Base-by-base conservation (phyloP, 1,139 yeast genomes). In the Geotrichum europaeum region DNA sequence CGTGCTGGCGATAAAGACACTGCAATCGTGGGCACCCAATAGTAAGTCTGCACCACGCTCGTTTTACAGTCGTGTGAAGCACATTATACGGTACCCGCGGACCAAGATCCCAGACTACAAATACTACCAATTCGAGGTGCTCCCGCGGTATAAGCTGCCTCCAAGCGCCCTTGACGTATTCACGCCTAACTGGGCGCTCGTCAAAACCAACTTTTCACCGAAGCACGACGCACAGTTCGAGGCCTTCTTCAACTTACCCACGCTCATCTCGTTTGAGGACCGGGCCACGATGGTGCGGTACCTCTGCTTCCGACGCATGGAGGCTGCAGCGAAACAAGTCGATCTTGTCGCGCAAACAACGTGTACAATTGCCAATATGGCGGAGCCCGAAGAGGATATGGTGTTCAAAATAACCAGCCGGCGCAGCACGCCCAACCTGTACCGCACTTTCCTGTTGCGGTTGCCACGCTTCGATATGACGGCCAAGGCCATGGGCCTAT, bases 21-120 rank as follows among this genome's bases (percentile, higher is more conserved):
- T 55, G 13, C 18, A 51, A 15, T 54, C 63, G 2, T 55, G 61
- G 55, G 45, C 51, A 24, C 47, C 52, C 15, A 58, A 58, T 4
- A 20, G 47, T 22, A 55, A 52, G 36, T 32, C 32, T 18, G 56
- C 55, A 22, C 58, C 61, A 4, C n/a, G 4, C 15, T 51, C 55
- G 20, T 40, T 59, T 32, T 15, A 55, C 24, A 9, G 1, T 10
- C 30, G 30, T 4, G 15, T 47, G 15, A 4, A 18, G 9, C 47
- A 40, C 9, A 40, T 40, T n/a, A 1, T 40, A n/a, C 10, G 20
- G 18, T 4, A 40, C 13, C 47, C 47, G 10, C 18, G 18, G 10
- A n/a, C 22, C 12, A 15, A 40, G 25, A 24, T 34, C 15, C 25
- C 34, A 2, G 15, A 51, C 13, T 15, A 22, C 6, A 25, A n/a